These are phyloP conservation scores for Stephanocyclus meneghinianus DNA, from an alignment of 352 stramenopile species.

Conservation along the genomic window DNA sequence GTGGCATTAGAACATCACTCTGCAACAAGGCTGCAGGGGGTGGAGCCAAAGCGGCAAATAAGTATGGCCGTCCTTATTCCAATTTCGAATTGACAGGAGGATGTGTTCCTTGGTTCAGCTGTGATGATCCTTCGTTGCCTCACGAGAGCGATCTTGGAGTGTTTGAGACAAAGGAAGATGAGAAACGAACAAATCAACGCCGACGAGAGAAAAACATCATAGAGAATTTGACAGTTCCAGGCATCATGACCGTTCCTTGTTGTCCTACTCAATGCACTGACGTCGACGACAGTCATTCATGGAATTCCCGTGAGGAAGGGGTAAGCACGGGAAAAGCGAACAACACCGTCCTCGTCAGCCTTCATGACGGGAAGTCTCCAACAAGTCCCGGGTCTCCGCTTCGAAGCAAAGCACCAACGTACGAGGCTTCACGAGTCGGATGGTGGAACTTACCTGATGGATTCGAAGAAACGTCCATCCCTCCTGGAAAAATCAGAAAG, in stretches of 20 bases:
- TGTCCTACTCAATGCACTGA: constrained; percentile 73
- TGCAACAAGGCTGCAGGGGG: constrained; percentile 42
- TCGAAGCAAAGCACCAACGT: constrained; percentile 35
- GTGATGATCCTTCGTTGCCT: constrained; percentile 78
- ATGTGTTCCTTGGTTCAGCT: constrained; percentile 73
- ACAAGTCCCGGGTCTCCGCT: not conserved
- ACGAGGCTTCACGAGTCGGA: constrained; percentile 45
- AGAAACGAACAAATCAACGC: constrained; percentile 65
- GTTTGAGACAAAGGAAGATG: constrained; percentile 82
- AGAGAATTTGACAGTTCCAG: constrained; percentile 68
- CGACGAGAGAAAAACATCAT: constrained; percentile 73
- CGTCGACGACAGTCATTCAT: constrained; percentile 79
- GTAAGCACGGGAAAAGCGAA: constrained; percentile 13
- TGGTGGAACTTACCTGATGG: constrained; percentile 64
- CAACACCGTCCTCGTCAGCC: constrained; percentile 56
- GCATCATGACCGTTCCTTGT: constrained; percentile 73
- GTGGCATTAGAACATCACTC: constrained; percentile 45
- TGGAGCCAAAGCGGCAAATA: constrained; percentile 54
- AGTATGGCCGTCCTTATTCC: constrained; percentile 70
- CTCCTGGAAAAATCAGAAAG: not conserved
- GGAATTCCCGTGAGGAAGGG: constrained; percentile 60
- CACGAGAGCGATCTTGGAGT: constrained; percentile 75
- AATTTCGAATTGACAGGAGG: constrained; percentile 82
- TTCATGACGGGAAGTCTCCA: constrained; percentile 32
- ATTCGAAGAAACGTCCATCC: constrained; percentile 13